A percentile compares a stretch with the other conserved stretches of the same genome.
phyloP scores from a whole-genome alignment of 2,329 filamentous ascomycete species.

The Fusarium sp. region DNA sequence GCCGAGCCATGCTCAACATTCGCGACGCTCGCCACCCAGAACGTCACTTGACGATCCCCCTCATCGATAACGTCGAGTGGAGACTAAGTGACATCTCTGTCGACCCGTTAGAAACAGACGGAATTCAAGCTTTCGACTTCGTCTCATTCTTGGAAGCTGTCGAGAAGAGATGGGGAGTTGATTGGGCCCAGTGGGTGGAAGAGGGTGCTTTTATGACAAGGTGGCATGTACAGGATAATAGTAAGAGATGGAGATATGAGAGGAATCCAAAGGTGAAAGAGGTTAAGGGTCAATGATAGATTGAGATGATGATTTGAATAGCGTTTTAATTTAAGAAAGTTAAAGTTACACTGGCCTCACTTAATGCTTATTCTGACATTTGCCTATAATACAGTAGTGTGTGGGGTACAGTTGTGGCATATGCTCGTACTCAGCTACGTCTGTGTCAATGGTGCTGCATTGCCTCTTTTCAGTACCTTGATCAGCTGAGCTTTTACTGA shows the following conservation, averaged over 20 bases:
- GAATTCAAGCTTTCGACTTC: conserved; percentile 44
- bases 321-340: conserved; percentile 4
- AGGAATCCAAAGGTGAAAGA: conserved; percentile 8
- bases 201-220: conserved; percentile 48
- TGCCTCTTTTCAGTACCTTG: background rate
- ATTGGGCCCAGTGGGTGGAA: conserved; percentile 48
- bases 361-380: background rate
- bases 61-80: conserved; percentile 50
- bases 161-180: conserved; percentile 40
- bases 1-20: conserved; percentile 48
- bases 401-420: background rate
- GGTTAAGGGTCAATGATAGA: conserved; percentile 8
- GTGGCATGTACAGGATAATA: conserved; percentile 52
- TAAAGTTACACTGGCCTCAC: background rate
- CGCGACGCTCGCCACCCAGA: conserved; percentile 48
- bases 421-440: background rate
- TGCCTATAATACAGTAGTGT: too few species aligned
- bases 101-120: conserved; percentile 45
- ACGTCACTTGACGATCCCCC: conserved; percentile 47
- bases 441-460: background rate
- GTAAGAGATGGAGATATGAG: conserved; percentile 49
- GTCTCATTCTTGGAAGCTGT: conserved; percentile 39
- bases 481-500: background rate
- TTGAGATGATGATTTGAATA: background rate
- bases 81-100: conserved; percentile 45